phyloP scores from a whole-genome alignment of 768 basidiomycete genomes.

The Boletus patriciae region DNA sequence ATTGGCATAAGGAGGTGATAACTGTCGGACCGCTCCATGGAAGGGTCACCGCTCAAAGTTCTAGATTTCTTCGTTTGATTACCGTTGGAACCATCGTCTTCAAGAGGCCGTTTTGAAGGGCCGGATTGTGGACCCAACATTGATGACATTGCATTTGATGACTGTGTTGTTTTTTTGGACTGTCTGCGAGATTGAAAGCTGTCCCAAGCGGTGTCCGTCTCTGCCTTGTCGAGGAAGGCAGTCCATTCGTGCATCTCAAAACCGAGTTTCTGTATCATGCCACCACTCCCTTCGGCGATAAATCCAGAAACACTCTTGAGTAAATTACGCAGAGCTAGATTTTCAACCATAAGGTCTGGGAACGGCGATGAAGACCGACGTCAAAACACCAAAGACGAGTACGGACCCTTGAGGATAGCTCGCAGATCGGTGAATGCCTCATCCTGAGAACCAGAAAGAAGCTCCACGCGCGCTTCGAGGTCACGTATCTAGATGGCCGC shows the following conservation, averaged over 20 bases:
- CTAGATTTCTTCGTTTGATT: conserved; percentile 54
- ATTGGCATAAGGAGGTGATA: conserved; percentile 63
- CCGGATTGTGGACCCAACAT: conserved; percentile 28
- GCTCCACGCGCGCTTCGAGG: conserved; percentile 92
- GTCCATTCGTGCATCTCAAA: conserved; percentile 79
- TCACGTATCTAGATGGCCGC: conserved; percentile 72
- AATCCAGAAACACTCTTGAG: conserved; percentile 75
- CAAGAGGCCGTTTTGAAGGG: conserved; percentile 26
- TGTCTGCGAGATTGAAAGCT: conserved; percentile 74
- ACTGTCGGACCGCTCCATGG: conserved; percentile 40
- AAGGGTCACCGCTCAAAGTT: conserved; percentile 39
- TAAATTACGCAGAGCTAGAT: conserved; percentile 77
- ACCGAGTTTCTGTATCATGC: conserved; percentile 73
- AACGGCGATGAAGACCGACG: conserved; percentile 7
- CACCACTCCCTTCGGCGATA: conserved; percentile 85
- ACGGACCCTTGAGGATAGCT: conserved; percentile 72
- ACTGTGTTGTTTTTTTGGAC: conserved; percentile 29
- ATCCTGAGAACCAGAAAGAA: conserved; percentile 89
- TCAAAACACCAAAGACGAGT: neutral
- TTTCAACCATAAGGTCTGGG: conserved; percentile 85
- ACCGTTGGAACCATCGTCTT: conserved; percentile 28
- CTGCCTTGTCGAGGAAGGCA: conserved; percentile 77
- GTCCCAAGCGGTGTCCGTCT: conserved; percentile 93
- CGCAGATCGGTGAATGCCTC: conserved; percentile 83
- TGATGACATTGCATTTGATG: conserved; percentile 32